Base-by-base conservation (phyloP, 768 basidiomycete genomes). In the Suillus brevipes region DNA sequence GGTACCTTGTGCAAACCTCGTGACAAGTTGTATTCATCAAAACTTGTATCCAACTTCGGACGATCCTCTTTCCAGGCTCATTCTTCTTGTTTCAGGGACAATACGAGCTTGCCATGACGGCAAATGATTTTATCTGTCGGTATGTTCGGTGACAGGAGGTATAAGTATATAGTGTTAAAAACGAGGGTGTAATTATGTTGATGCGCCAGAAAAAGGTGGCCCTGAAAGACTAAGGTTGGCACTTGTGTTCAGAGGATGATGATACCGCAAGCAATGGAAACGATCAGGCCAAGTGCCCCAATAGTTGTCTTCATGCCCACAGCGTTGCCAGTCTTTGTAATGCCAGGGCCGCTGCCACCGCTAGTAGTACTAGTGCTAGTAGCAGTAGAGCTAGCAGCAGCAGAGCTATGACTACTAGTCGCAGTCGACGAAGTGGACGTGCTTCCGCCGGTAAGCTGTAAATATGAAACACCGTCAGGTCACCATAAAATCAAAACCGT, bases 191-290 rank as follows among this genome's bases (percentile, higher is more conserved):
- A 13, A 12, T 23, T 59, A 20, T 42, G 40, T 10, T 31, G 18
- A 31, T 59, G 37, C 18, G 8, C 28, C 57, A 25, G 16, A 38
- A 28, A 58, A 53, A 31, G 52, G 23, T 8, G 10, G 25, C 57
- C 23, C 23, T 18, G 18, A 20, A 6, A 31, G 31, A 31, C 18
- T 2, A 31, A 34, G 18, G n/a, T 58, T 23, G 56, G 23, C 58
- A 31, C 25, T 42, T 25, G 23, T 42, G 6, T n/a, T 64, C 38
- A 74, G 13, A 74, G 28, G 10, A 64, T 61, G 49, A 69, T 37
- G 34, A 65, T 52, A 20, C 63, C 64, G 13, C 66, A 69, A 16
- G 56, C 47, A 31, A 75, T n/a, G 18, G 60, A 53, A 42, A 66
- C 65, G 16, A 52, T 28, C 36, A 69, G 9, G 25, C 63, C 67